Evolutionary conservation across 352 stramenopile species (phyloP), one percentile per base, ranked within the genome.

Genomic region (Globisporangium nodosum): DNA sequence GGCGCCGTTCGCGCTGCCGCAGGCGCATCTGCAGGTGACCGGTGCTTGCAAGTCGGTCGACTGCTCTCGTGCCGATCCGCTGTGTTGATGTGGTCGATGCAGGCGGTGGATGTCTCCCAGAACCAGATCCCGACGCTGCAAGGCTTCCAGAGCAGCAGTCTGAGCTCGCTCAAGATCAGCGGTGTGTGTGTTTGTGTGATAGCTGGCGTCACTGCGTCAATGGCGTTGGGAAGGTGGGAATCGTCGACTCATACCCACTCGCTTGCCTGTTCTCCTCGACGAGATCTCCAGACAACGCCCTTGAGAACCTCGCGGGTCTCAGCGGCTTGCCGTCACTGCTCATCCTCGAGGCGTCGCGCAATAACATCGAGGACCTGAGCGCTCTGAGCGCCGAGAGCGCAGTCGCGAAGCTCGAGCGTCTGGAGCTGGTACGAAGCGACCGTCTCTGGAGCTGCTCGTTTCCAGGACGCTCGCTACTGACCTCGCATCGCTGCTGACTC

Each of bases 91-190:
- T 18, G 37, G 3, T 15, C 37, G 37, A n/a, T 50, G 21, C n/a
- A 86, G 79, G 69, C 73, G 3, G 40, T 92, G 15, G 77, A 90
- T 54, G 24, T 91, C 20, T 90, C 81, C 27, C 66, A 69, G 54
- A 92, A 92, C 66, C 78, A 91, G 56, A 74, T 92, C 51, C 33
- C 65, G 33, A 72, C 67, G 3, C 62, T 92, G 0, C 66, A 85
- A 49, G 79, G 76, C 3, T 64, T 88, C 40, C 57, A 81, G 45
- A 85, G 71, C 42, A 52, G 52, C 7, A 83, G 68, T 18, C 54
- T 90, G 7, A 65, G 76, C 35, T 77, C 72, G 7, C 67, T 92
- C 40, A 86, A 85, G 49, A 71, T 87, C 51, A 87, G 73, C 52
- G 81, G 81, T 86, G 13, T 5, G 37, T 27, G 24, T 13, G 27